Evolutionary conservation across 225 moss, liverwort and hornwort species (phyloP).

Genomic region (Thuidium tamariscinum): DNA sequence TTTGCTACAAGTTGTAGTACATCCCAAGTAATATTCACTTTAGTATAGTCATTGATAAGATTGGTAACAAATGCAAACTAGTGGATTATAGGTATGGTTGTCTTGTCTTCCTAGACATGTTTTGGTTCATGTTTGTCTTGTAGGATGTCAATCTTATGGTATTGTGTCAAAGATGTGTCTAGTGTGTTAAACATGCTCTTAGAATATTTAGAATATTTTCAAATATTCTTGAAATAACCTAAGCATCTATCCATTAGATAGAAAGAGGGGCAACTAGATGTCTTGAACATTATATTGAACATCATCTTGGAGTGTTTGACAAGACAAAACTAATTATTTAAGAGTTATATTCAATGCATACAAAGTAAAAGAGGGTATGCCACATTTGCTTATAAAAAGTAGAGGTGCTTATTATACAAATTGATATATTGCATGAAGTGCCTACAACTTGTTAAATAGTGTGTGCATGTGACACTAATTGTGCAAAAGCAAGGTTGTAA

Average conservation of each 20-base stretch:
- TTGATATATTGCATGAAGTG: neutral
- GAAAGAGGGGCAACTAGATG: accelerated
- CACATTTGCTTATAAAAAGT: neutral
- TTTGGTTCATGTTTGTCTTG: no score
- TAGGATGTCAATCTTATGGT: neutral
- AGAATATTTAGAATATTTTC: neutral
- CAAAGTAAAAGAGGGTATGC: neutral
- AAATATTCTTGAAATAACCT: neutral
- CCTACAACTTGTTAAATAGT: neutral
- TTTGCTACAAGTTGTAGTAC: accelerated
- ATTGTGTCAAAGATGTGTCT: neutral
- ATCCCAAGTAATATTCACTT: neutral
- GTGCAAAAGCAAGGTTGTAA: no score
- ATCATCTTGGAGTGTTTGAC: neutral
- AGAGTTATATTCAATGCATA: no score
- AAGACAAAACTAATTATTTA: neutral
- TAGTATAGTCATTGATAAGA: no score
- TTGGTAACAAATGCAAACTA: neutral
- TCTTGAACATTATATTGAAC: no score
- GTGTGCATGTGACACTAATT: neutral
- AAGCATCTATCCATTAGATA: neutral
- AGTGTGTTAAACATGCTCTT: neutral
- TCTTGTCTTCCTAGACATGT: neutral
- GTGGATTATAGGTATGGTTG: neutral
- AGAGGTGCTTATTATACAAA: neutral